Conservation (phyloP, 768 basidiomycete genomes). For the Coprinopsis cinerea region DNA sequence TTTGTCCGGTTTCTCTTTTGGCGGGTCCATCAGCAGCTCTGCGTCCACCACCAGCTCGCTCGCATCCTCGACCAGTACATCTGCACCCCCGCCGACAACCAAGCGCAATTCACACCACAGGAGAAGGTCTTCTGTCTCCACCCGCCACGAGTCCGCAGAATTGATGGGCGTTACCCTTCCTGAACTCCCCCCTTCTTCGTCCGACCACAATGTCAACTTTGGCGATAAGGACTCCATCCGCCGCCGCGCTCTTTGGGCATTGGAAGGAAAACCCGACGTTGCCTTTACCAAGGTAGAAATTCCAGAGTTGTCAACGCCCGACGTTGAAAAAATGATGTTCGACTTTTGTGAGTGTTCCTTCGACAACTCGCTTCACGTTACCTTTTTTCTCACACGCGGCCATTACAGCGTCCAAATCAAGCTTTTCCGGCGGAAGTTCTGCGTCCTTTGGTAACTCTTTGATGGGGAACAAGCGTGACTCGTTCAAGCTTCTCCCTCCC, state of each 20-base stretch:
- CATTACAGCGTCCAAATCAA: constrained; percentile 51
- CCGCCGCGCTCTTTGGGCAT: constrained; percentile 75
- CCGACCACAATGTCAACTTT: constrained; percentile 63
- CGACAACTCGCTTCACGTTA: constrained; percentile 10
- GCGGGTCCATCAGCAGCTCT: constrained; percentile 1
- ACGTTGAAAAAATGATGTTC: constrained; percentile 48
- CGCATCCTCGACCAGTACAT: constrained; percentile 17
- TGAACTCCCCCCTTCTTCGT: constrained; percentile 51
- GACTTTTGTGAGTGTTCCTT: constrained; percentile 70
- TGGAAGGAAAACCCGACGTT: constrained; percentile 77
- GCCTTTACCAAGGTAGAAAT: constrained; percentile 77
- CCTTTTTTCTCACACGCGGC: constrained; percentile 8
- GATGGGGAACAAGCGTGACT: constrained; percentile 67
- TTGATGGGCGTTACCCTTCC: constrained; percentile 80
- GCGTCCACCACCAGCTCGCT: constrained; percentile 16
- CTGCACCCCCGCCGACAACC: constrained; percentile 28
- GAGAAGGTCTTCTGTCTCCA: constrained; percentile 84
- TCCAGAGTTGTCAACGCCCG: constrained; percentile 64
- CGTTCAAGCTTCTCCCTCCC: constrained; percentile 63
- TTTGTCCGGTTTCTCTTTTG: constrained; percentile 23
- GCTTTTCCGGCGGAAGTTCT: constrained; percentile 46
- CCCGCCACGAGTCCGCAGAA: constrained; percentile 84
- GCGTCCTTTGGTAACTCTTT: constrained; percentile 37
- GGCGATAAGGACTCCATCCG: constrained; percentile 77
- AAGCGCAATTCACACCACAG: constrained; percentile 79